Evolutionary conservation across 352 stramenopile species (phyloP).

Genomic region (Phytophthora colocasiae): DNA sequence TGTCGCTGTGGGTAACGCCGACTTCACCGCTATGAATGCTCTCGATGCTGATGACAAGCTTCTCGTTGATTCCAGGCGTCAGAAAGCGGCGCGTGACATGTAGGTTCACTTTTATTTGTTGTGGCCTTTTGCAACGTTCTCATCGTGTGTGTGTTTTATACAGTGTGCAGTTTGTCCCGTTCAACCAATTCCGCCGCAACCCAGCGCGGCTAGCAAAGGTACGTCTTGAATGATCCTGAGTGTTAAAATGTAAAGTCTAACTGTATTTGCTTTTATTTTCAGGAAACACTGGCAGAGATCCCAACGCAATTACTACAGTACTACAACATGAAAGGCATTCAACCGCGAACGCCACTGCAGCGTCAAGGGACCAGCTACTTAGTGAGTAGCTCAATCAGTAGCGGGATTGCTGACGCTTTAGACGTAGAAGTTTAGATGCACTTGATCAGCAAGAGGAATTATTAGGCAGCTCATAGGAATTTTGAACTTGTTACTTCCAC

Average conservation of each 20-base stretch:
- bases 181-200: slow-evolving; percentile 74
- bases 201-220: slow-evolving; percentile 65
- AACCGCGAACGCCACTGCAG: slow-evolving; percentile 58
- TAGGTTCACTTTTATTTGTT: slow-evolving; percentile 41
- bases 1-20: slow-evolving; percentile 79
- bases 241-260: not conserved
- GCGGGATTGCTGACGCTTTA: slow-evolving; percentile 27
- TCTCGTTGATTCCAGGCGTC: slow-evolving; percentile 49
- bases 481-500: not conserved
- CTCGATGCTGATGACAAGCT: slow-evolving; percentile 68
- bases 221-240: not conserved
- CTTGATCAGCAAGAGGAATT: slow-evolving; percentile 5
- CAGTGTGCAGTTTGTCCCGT: slow-evolving; percentile 82
- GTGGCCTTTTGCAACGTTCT: not conserved
- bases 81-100: slow-evolving; percentile 63
- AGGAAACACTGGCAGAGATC: slow-evolving; percentile 78
- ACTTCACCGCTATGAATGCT: slow-evolving; percentile 74
- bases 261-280: not conserved
- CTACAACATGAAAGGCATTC: slow-evolving; percentile 67
- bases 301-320: slow-evolving; percentile 67
- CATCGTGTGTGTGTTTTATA: slow-evolving; percentile 13
- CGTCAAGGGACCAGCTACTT: slow-evolving; percentile 58
- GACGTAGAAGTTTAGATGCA: slow-evolving; percentile 35
- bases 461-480: slow-evolving; percentile 4
- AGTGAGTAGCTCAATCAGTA: slow-evolving; percentile 35